Evolutionary conservation across 1,139 yeast species (phyloP).

Genomic region (Suhomyces ambrosiae): DNA sequence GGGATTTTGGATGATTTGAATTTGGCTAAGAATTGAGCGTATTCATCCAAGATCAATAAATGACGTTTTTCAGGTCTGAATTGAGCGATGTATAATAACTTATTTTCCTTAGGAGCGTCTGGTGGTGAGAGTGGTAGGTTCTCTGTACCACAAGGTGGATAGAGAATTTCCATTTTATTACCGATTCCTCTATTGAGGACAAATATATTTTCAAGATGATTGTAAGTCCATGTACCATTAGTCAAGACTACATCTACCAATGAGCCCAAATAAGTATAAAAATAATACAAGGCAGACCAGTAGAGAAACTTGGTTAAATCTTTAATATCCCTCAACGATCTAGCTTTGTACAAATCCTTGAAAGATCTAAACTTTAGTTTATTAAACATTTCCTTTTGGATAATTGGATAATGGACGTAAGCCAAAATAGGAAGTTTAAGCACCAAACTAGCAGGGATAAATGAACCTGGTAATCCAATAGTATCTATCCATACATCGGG

Average conservation of each 20-base stretch:
- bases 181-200: constrained; percentile 29
- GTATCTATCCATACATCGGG: constrained; percentile 97
- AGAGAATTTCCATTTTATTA: constrained; percentile 51
- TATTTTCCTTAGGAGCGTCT: constrained; percentile 46
- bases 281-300: constrained; percentile 65
- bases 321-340: constrained; percentile 5
- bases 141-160: constrained; percentile 87
- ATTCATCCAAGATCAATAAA: constrained; percentile 63
- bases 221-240: constrained; percentile 90
- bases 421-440: constrained; percentile 76
- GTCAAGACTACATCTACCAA: constrained; percentile 68
- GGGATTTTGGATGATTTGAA: constrained; percentile 24
- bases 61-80: constrained; percentile 97
- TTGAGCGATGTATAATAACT: constrained; percentile 81
- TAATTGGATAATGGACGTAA: constrained; percentile 91
- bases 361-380: constrained; percentile 47
- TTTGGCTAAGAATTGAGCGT: constrained; percentile 47
- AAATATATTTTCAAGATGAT: constrained; percentile 73
- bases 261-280: constrained; percentile 69
- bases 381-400: constrained; percentile 81
- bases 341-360: constrained; percentile 2
- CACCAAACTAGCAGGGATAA: constrained; percentile 56
- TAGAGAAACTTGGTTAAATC: constrained; percentile 37
- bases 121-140: constrained; percentile 26
- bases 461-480: constrained; percentile 88